Base-by-base conservation (phyloP, 2,329 filamentous ascomycete genomes). In the Raffaelea albimanens region DNA sequence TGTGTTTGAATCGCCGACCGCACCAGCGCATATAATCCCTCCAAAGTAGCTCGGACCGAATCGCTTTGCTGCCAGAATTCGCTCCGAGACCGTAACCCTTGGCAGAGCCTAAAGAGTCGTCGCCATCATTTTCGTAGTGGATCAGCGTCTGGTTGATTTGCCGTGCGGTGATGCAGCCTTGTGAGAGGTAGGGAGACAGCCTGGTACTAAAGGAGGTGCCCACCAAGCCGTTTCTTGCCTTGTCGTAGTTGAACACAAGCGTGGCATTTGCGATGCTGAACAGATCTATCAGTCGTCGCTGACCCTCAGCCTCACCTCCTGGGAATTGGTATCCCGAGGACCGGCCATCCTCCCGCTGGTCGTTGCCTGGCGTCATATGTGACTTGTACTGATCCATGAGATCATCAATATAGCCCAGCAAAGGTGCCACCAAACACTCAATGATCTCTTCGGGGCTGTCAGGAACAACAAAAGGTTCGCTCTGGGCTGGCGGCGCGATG, bases 21-120 rank as follows among this genome's bases (percentile, higher is more conserved):
- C 83, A 87, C 0, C 91, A 72, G 1, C 83, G 73, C 82, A 91
- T 88, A 57, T 90, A 91, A 57, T 91, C 87, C 38, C 86, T 70
- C 85, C 83, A 88, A 0, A 91, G 63, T 0, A 93, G 68, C 58
- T 91, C 85, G 48, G 86, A 82, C 0, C 86, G 76, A 1, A 91
- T 73, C 0, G 72, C 76, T 31, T 75, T 75, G 0, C 83, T 88
- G 0, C 86, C 85, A 25, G 78, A 76, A 45, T 83, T 89, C 60
- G 89, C 82, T 0, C 85, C 85, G 44, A 80, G 63, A 0, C 79
- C 83, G 48, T 80, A 89, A 0, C 83, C 83, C 2, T 64, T 50
- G 0, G 68, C 68, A 0, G 63, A 57, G 23, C 68, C 57, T 42
- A 70, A 69, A 1, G 55, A 49, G 0, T 61, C 50, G 0, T 72